These are phyloP conservation scores for Suaeda aralocaspica DNA, from an alignment of 148 eudicot genomes.

Conservation along the genomic window DNA sequence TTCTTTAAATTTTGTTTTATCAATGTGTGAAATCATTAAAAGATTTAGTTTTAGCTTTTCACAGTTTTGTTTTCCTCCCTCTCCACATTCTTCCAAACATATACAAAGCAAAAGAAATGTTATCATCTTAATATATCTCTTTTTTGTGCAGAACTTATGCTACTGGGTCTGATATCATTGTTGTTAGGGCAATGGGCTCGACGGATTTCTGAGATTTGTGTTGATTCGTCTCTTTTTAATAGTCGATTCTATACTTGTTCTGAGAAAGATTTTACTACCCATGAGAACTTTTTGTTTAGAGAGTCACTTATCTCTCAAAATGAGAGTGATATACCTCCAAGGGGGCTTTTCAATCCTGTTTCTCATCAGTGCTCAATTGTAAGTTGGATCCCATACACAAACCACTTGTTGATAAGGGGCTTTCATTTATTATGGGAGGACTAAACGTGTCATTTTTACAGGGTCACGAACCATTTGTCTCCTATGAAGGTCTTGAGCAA, in stretches of 20 bases:
- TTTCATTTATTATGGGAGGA: neutral
- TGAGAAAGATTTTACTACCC: conserved; percentile 52
- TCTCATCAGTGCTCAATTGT: conserved; percentile 69
- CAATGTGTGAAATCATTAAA: no score
- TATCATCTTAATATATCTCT: neutral
- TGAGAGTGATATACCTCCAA: conserved; percentile 53
- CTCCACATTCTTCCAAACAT: neutral
- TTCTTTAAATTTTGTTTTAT: no score
- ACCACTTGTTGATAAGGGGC: neutral
- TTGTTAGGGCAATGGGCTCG: conserved; percentile 89
- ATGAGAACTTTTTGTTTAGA: conserved; percentile 29
- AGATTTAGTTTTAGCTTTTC: no score
- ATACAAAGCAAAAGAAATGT: neutral
- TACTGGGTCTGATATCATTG: conserved; percentile 91
- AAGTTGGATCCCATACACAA: conserved; percentile 12
- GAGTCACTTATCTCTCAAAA: conserved; percentile 34
- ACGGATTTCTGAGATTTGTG: conserved; percentile 86
- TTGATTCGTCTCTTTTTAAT: conserved; percentile 80
- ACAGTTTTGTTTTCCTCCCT: no score
- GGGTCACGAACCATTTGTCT: conserved; percentile 97
- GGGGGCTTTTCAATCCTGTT: conserved; percentile 35
- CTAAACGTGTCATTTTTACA: conserved; percentile 25
- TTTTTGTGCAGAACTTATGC: conserved; percentile 68
- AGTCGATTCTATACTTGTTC: conserved; percentile 80
- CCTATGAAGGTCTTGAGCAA: conserved; percentile 94